Evolutionary conservation across 225 moss, liverwort and hornwort species (phyloP).

Genomic region (Sphagnum contortum): DNA sequence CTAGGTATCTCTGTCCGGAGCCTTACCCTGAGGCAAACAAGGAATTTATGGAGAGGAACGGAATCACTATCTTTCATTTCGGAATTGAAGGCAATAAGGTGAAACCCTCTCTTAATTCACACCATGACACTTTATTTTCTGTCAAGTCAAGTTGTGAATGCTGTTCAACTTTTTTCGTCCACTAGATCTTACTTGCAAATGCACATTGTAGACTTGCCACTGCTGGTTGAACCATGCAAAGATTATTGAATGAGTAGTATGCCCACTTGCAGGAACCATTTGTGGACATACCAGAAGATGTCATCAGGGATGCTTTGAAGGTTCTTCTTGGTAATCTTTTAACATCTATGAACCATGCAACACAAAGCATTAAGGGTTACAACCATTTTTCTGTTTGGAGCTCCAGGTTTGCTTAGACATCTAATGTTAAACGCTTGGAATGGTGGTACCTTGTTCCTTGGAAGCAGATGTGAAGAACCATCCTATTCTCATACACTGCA

Average conservation of each 20-base stretch:
- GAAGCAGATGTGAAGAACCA: slow-evolving; percentile 83
- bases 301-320: slow-evolving; percentile 84
- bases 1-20: slow-evolving; percentile 89
- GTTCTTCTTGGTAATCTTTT: slow-evolving; percentile 62
- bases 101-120: neutral
- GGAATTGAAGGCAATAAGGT: slow-evolving; percentile 98
- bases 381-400: too few relatives aligned
- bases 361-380: too few relatives aligned
- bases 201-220: too few relatives aligned
- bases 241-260: neutral
- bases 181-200: too few relatives aligned
- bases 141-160: neutral
- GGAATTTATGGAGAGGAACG: slow-evolving; percentile 65
- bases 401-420: too few relatives aligned
- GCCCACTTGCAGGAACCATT: slow-evolving; percentile 66
- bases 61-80: slow-evolving; percentile 72
- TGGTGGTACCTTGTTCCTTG: too few relatives aligned
- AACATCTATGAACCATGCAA: too few relatives aligned
- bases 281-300: slow-evolving; percentile 92
- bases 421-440: too few relatives aligned
- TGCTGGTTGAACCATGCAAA: too few relatives aligned
- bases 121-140: neutral
- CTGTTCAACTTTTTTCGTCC: too few relatives aligned
- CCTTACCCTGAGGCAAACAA: slow-evolving; percentile 79
- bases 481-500: slow-evolving; percentile 94